Conservation (phyloP, 257 asterid species). For the Lycium ferocissimum region DNA sequence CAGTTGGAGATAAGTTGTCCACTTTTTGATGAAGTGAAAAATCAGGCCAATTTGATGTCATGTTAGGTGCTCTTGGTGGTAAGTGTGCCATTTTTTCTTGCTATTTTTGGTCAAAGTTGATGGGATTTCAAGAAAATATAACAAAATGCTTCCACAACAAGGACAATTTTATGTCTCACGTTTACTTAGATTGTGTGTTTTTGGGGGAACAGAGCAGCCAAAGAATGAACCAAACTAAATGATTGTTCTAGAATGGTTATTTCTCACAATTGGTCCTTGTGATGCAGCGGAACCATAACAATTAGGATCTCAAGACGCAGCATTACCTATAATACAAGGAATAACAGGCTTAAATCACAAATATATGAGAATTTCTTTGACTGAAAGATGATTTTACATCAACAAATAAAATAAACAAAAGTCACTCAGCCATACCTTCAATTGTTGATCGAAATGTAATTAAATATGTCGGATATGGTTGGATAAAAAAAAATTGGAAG, state of each 20-base stretch:
- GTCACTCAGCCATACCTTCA: neutral
- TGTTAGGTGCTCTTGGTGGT: conserved; percentile 82
- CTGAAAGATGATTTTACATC: neutral
- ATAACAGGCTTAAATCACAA: too few species aligned
- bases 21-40: conserved; percentile 63
- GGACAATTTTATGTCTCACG: neutral
- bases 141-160: neutral
- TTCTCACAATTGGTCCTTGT: too few species aligned
- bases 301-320: too few species aligned
- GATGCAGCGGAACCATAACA: too few species aligned
- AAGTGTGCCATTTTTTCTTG: conserved; percentile 67
- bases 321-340: too few species aligned
- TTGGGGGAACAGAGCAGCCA: too few species aligned
- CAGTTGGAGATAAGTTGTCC: conserved; percentile 38
- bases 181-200: too few species aligned
- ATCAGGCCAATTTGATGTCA: conserved; percentile 67
- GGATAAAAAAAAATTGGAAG: too few species aligned
- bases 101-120: neutral
- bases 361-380: neutral
- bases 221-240: too few species aligned
- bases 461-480: neutral
- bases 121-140: neutral
- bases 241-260: too few species aligned
- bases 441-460: neutral
- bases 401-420: neutral